Conservation (phyloP, 2,329 filamentous ascomycete species). For the Knufia fluminis region DNA sequence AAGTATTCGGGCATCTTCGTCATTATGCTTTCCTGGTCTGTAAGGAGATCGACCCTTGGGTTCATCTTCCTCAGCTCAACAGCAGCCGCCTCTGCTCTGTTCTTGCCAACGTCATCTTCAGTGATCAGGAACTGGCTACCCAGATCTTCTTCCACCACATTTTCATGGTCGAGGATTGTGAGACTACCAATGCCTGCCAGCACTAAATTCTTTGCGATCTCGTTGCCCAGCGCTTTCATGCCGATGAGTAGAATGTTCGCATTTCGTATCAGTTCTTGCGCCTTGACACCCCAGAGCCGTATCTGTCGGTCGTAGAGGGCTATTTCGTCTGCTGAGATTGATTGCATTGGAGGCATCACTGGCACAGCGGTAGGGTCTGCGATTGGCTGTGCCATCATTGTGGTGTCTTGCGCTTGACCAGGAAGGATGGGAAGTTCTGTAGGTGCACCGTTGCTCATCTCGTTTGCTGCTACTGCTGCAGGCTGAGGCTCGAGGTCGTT, state of each 20-base stretch:
- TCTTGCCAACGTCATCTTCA: conserved; percentile 63
- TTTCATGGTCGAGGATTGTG: conserved; percentile 72
- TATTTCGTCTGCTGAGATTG: conserved; percentile 65
- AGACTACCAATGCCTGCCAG: conserved; percentile 85
- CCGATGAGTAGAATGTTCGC: conserved; percentile 85
- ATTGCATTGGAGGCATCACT: conserved; percentile 11
- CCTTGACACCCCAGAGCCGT: conserved; percentile 90
- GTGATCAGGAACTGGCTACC: conserved; percentile 76
- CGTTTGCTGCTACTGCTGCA: neutral
- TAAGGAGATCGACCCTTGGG: conserved; percentile 68
- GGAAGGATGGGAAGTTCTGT: conserved; percentile 1
- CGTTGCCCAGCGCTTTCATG: conserved; percentile 78
- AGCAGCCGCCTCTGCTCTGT: conserved; percentile 71
- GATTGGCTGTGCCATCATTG: neutral
- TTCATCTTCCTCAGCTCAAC: conserved; percentile 78
- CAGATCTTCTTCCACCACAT: conserved; percentile 69
- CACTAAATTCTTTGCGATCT: conserved; percentile 95
- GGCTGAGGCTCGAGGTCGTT: neutral
- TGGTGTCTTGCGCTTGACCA: neutral
- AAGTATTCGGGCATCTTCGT: conserved; percentile 67
- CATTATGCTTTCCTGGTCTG: conserved; percentile 59
- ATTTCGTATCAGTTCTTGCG: conserved; percentile 79
- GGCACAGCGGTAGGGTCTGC: conserved; percentile 10
- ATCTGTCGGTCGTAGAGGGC: conserved; percentile 97
- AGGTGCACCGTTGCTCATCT: neutral